Percentiles rank a stretch among this genome's conserved stretches.
Conservation (phyloP, 306 rosid genomes). For the Parietaria judaica region DNA sequence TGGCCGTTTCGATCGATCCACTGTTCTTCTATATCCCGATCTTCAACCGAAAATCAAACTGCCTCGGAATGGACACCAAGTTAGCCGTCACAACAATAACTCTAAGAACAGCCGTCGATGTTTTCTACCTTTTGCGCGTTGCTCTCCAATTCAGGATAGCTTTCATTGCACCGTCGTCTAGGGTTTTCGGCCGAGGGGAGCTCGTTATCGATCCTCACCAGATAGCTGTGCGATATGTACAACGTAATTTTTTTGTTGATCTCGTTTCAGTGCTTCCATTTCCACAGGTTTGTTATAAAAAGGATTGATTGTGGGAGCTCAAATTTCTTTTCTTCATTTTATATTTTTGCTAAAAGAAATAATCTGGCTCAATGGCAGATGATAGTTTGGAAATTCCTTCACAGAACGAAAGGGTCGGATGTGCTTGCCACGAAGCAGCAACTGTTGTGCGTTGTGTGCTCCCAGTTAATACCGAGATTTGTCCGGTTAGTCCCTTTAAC, state of each 20-base stretch:
- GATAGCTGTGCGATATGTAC: background rate
- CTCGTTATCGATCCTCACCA: background rate
- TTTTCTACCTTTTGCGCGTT: background rate
- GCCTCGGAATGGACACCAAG: background rate
- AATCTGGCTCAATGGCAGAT: constrained; percentile 34
- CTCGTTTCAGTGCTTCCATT: background rate
- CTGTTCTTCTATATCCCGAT: background rate
- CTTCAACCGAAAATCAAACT: background rate
- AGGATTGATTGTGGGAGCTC: no score
- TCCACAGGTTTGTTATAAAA: constrained; percentile 1
- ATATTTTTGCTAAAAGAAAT: background rate
- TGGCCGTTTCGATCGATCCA: background rate
- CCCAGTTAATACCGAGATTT: background rate
- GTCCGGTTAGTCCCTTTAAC: background rate
- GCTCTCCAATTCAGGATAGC: background rate
- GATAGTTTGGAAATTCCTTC: constrained; percentile 51
- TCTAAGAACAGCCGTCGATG: background rate
- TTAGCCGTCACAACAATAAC: background rate
- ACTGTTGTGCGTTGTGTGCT: constrained; percentile 47
- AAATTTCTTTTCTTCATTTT: background rate
- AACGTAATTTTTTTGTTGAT: background rate
- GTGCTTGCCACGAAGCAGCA: constrained; percentile 67
- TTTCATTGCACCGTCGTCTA: background rate
- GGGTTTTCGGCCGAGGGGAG: background rate
- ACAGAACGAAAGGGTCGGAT: constrained; percentile 32